Base-by-base conservation (phyloP, 2,329 filamentous ascomycete species). In the Colletotrichum godetiae region DNA sequence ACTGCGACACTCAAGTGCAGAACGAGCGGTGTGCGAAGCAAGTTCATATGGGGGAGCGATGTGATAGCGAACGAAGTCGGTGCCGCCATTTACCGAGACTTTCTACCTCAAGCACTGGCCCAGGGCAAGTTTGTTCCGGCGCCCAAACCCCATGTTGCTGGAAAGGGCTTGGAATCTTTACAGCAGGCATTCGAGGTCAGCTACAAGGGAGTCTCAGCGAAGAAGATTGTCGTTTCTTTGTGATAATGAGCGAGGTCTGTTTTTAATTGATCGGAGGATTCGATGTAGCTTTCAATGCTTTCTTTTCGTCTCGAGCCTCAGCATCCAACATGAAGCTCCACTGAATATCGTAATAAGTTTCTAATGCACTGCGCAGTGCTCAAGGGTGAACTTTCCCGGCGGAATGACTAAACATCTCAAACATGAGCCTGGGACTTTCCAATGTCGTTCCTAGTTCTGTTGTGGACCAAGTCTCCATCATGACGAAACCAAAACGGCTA, bases 1-100 rank as follows among this genome's bases (percentile, higher is more conserved):
- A 5, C 56, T 7, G 64, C 35, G 0, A 52, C 42, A 10, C 76
- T 81, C 8, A 57, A 72, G 2, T 74, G 78, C 10, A 77, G 80
- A 7, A 77, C 80, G 2, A 77, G 74, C 0, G 82, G 79, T 53
- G 79, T 84, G 11, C 79, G 78, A 59, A 75, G 76, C 1, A 81
- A 81, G 15, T 83, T 75, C 68, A 79, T 82, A 49, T 79, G 83
- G 75, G 78, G 76, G 10, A 70, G 66, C 19, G 58, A 63, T 11
- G 13, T 73, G 3, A 60, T 65, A 13, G 76, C 78, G 11, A 78
- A 75, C 27, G 76, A 79, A 8, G 67, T 78, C 19, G 78, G 78
- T 3, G 70, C 72, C 6, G 76, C 75, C 10, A 68, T 80, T 11
- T 81, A 76, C 68, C 63, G 22, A 15, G 76, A 78, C 19, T 80